Percentiles rank a stretch among this genome's conserved stretches.
Conservation (phyloP, 495 filamentous ascomycete genomes). For the Neurospora africana region DNA sequence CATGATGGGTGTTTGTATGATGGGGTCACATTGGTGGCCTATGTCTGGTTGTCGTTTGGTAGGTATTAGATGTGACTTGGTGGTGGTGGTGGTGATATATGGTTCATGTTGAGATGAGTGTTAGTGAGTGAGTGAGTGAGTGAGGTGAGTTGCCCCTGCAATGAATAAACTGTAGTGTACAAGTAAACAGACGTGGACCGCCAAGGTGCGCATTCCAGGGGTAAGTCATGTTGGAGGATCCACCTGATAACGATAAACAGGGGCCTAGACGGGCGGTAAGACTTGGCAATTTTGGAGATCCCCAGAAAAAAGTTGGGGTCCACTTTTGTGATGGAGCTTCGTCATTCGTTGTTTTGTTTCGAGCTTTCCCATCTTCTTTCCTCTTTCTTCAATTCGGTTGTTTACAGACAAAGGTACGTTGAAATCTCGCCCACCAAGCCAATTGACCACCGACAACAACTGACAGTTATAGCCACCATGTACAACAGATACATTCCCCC, state of each 20-base stretch:
- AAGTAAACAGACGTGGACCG: background rate
- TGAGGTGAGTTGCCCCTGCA: background rate
- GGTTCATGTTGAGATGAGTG: background rate
- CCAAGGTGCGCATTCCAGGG: background rate
- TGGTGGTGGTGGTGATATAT: background rate
- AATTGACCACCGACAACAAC: slow-evolving; percentile 1
- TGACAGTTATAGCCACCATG: slow-evolving; percentile 11
- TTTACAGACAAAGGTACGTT: no score
- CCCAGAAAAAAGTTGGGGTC: slow-evolving; percentile 10
- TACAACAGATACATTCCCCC: slow-evolving; percentile 35
- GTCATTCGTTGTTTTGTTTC: background rate
- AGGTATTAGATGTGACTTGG: background rate
- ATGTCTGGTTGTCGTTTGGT: background rate
- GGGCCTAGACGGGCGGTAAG: slow-evolving; percentile 10
- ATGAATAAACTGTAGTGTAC: no score
- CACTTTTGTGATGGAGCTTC: background rate
- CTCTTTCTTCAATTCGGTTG: no score
- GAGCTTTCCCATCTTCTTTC: no score
- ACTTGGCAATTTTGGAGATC: slow-evolving; percentile 4
- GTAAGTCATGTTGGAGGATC: background rate
- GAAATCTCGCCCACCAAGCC: no score
- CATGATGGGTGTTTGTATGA: slow-evolving; percentile 28
- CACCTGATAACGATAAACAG: slow-evolving; percentile 19
- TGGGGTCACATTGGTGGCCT: background rate
- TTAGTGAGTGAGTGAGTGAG: background rate